A percentile compares a stretch with the other conserved stretches of the same genome.
These are phyloP conservation scores for Acanthochlamys bracteata DNA, from an alignment of 106 monocot species.

Conservation along the genomic window DNA sequence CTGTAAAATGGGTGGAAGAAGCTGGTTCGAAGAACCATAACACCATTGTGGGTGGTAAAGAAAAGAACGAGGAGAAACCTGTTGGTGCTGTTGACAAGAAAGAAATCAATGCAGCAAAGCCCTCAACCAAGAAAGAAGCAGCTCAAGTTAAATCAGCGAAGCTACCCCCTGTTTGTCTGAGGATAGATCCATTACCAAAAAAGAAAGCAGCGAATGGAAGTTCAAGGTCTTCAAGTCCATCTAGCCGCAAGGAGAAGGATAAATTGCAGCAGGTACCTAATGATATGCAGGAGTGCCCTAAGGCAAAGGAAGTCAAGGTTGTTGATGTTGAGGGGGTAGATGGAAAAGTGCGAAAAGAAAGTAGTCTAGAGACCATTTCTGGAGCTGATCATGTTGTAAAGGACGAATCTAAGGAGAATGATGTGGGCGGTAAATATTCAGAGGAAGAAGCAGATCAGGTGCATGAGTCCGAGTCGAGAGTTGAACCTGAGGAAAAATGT, in stretches of 20 bases:
- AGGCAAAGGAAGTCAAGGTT: constrained; percentile 6
- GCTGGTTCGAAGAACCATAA: constrained; percentile 6
- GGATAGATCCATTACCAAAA: constrained; percentile 50
- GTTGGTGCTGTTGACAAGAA: constrained; percentile 2
- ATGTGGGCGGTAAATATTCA: background rate
- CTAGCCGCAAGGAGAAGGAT: constrained; percentile 10
- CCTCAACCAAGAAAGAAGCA: constrained; percentile 7
- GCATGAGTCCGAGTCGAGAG: background rate
- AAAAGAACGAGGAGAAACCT: constrained; percentile 8
- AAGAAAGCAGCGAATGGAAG: constrained; percentile 41
- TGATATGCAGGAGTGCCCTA: background rate
- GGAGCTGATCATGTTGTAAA: background rate
- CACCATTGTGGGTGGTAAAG: constrained; percentile 3
- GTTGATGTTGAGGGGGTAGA: background rate
- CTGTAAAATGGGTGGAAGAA: constrained; percentile 22
- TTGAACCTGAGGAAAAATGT: constrained; percentile 4
- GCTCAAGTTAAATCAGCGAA: constrained; percentile 23
- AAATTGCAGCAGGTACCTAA: constrained; percentile 11
- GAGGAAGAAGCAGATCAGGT: background rate
- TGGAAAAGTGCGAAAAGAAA: background rate
- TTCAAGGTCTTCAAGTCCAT: constrained; percentile 20
- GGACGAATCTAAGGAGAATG: background rate
- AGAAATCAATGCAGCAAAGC: constrained; percentile 2
- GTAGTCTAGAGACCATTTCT: no score
- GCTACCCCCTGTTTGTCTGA: constrained; percentile 64